phyloP scores from a whole-genome alignment of 495 filamentous ascomycete species.

The Tuber umbilicatum region DNA sequence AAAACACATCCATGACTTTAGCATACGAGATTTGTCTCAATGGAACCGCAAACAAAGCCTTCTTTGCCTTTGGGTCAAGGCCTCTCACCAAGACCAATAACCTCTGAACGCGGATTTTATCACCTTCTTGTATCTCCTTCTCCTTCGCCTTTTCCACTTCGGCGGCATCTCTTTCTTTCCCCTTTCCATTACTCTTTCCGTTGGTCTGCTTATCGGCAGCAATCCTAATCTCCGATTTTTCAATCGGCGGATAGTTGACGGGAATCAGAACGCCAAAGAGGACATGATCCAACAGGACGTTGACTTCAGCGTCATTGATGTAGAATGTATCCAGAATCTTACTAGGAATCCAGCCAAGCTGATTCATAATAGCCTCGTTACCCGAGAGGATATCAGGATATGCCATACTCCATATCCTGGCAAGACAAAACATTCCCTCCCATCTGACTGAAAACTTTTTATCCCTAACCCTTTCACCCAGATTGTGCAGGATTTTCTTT shows the following conservation, averaged over 20 bases:
- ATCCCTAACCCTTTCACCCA: conserved; percentile 86
- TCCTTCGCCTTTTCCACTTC: conserved; percentile 47
- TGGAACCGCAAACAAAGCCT: conserved; percentile 83
- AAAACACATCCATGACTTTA: conserved; percentile 61
- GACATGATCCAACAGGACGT: conserved; percentile 74
- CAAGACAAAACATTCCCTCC: conserved; percentile 76
- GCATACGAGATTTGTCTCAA: conserved; percentile 63
- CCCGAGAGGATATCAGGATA: conserved; percentile 77
- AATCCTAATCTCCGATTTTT: conserved; percentile 56
- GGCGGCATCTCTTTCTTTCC: conserved; percentile 47
- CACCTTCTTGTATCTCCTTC: conserved; percentile 57
- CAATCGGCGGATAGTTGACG: conserved; percentile 73
- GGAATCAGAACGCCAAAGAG: conserved; percentile 80
- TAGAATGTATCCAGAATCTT: conserved; percentile 85
- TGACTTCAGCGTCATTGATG: conserved; percentile 81
- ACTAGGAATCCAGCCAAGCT: conserved; percentile 71
- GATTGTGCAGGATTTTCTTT: conserved; percentile 56
- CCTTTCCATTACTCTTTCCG: conserved; percentile 41
- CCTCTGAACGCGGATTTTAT: conserved; percentile 78
- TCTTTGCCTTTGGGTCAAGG: conserved; percentile 70
- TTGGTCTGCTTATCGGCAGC: conserved; percentile 57
- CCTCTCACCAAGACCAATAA: conserved; percentile 72
- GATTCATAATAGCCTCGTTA: conserved; percentile 63
- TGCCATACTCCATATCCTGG: conserved; percentile 84
- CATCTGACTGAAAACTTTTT: conserved; percentile 70